Percentiles rank a stretch among this genome's conserved stretches.
phyloP scores from a whole-genome alignment of 495 filamentous ascomycete species.

The Annulohypoxylon nitens region DNA sequence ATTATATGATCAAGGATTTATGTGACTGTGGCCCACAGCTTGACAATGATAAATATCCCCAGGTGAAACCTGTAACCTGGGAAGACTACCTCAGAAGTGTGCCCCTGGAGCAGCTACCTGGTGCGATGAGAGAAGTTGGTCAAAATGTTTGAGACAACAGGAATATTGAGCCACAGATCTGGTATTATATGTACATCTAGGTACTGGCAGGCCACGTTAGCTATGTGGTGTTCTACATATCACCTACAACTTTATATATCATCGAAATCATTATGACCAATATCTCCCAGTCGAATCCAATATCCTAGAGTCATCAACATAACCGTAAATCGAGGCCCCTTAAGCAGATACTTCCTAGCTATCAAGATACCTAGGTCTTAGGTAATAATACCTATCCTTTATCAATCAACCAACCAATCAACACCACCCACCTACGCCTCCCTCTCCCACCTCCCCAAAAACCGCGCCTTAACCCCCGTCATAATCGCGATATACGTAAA shows the following conservation, averaged over 20 bases:
- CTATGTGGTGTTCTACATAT: no score
- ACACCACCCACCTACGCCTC: background rate
- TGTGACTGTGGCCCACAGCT: slow-evolving; percentile 34
- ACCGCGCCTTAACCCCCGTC: slow-evolving; percentile 53
- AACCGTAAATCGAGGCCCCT: no score
- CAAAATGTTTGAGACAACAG: background rate
- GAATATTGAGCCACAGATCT: background rate
- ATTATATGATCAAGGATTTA: slow-evolving; percentile 47
- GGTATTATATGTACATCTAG: background rate
- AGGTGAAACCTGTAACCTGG: slow-evolving; percentile 50
- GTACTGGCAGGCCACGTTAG: background rate
- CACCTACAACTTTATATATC: background rate
- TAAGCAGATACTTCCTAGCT: no score
- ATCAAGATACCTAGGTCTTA: no score
- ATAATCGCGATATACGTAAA: slow-evolving; percentile 56
- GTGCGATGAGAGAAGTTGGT: background rate
- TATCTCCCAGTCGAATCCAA: no score
- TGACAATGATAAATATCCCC: slow-evolving; percentile 53
- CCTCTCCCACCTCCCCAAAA: slow-evolving; percentile 8
- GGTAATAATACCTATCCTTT: background rate
- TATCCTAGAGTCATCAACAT: no score
- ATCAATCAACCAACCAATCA: background rate
- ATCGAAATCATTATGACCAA: background rate
- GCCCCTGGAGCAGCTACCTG: slow-evolving; percentile 12
- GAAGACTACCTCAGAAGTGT: slow-evolving; percentile 38